These are phyloP conservation scores for Melampsora abietis-canadensis DNA, from an alignment of 1,284 basidiomycete species.

Conservation along the genomic window DNA sequence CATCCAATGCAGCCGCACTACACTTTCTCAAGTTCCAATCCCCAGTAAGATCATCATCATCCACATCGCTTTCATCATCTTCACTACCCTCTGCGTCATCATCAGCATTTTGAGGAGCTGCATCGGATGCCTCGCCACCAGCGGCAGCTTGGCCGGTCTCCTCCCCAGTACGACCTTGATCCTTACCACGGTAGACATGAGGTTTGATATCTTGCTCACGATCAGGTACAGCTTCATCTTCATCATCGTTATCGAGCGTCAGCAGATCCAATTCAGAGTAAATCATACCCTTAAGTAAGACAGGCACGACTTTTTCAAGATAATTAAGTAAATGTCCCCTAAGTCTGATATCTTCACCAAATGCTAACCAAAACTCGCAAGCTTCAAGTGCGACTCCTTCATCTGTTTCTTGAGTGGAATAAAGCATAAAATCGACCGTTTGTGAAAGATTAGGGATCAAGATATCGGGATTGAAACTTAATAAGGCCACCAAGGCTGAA, in stretches of 20 bases:
- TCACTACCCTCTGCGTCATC: conserved; percentile 73
- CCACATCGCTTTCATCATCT: conserved; percentile 82
- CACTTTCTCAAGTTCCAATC: conserved; percentile 99
- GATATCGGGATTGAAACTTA: conserved; percentile 89
- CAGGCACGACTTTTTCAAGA: conserved; percentile 81
- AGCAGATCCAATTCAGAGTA: conserved; percentile 95
- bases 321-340: conserved; percentile 79
- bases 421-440: conserved; percentile 98
- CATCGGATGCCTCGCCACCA: conserved; percentile 24
- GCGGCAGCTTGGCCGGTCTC: conserved; percentile 12
- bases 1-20: conserved; percentile 93
- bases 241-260: conserved; percentile 77
- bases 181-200: conserved; percentile 75
- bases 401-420: conserved; percentile 94
- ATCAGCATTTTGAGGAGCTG: conserved; percentile 59
- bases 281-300: conserved; percentile 92
- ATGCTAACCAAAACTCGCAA: conserved; percentile 99
- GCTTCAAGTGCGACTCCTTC: conserved; percentile 92
- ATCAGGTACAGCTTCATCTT: conserved; percentile 78
- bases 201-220: conserved; percentile 89
- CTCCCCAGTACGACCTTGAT: conserved; percentile 53
- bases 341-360: conserved; percentile 88
- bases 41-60: conserved; percentile 93
- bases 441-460: conserved; percentile 92
- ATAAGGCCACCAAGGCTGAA: conserved; percentile 86